These are phyloP conservation scores for Ambrosiella xylebori DNA, from an alignment of 2,329 filamentous ascomycete genomes.

Conservation along the genomic window DNA sequence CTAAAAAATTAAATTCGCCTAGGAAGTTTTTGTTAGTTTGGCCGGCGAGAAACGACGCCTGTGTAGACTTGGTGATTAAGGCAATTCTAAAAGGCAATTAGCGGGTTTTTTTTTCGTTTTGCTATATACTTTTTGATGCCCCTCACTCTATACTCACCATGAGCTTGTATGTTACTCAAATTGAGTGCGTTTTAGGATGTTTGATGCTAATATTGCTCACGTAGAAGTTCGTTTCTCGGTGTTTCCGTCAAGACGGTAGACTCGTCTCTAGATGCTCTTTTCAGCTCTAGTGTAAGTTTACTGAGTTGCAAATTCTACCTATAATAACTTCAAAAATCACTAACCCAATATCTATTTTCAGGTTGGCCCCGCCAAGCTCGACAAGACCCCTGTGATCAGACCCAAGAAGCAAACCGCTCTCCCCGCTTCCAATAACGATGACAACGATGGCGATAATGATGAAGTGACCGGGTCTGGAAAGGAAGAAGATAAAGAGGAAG, in stretches of 20 bases:
- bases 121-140: not conserved
- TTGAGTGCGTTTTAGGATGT: not conserved
- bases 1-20: slow-evolving; percentile 13
- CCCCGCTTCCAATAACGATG: slow-evolving; percentile 17
- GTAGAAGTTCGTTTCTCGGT: slow-evolving; percentile 6
- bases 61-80: not conserved
- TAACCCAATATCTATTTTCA: slow-evolving; percentile 17
- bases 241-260: slow-evolving; percentile 38
- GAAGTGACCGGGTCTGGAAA: slow-evolving; percentile 18
- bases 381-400: slow-evolving; percentile 19
- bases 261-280: slow-evolving; percentile 51
- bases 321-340: not conserved
- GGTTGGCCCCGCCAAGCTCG: slow-evolving; percentile 34
- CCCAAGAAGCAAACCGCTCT: slow-evolving; percentile 20
- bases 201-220: not conserved
- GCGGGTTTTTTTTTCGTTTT: not conserved
- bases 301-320: not conserved
- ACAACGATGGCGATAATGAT: slow-evolving; percentile 18
- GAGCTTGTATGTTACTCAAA: slow-evolving; percentile 3
- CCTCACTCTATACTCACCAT: not conserved
- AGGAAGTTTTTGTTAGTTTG: slow-evolving; percentile 8
- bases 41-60: slow-evolving; percentile 2
- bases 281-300: slow-evolving; percentile 51
- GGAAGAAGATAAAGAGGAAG: slow-evolving; percentile 21
- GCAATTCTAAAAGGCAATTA: not conserved